Evolutionary conservation across 2,329 filamentous ascomycete genomes (phyloP).

Genomic region (Ceratocystis colombiana): DNA sequence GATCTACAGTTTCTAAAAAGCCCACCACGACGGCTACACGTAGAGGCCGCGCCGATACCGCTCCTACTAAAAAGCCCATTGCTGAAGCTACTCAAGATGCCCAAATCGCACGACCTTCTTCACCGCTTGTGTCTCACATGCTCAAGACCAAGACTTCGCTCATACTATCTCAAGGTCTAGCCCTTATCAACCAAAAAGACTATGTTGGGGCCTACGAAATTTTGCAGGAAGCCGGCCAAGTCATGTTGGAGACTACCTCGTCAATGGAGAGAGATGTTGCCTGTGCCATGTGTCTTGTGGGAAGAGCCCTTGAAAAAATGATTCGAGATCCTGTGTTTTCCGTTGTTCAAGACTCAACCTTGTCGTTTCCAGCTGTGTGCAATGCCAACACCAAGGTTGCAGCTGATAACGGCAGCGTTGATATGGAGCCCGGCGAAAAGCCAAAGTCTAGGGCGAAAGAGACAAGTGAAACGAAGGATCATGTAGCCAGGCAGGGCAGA

Average conservation of each 20-base stretch:
- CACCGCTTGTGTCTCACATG: constrained; percentile 15
- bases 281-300: constrained; percentile 57
- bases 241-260: constrained; percentile 27
- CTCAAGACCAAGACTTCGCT: constrained; percentile 33
- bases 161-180: constrained; percentile 35
- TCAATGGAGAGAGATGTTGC: constrained; percentile 47
- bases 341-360: constrained; percentile 81
- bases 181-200: constrained; percentile 41
- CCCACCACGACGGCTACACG: background rate
- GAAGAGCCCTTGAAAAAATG: constrained; percentile 62
- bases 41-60: constrained; percentile 4
- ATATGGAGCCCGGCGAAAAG: constrained; percentile 13
- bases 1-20: background rate
- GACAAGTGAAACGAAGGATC: constrained; percentile 26
- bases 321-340: constrained; percentile 74
- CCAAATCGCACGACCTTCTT: background rate
- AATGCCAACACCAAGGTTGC: constrained; percentile 27
- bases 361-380: constrained; percentile 67
- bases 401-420: constrained; percentile 11
- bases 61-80: constrained; percentile 9
- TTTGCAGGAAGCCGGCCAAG: constrained; percentile 41
- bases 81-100: background rate
- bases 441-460: constrained; percentile 15
- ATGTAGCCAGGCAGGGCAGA: constrained; percentile 4
- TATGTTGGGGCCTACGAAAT: constrained; percentile 49